phyloP scores from a whole-genome alignment of 1,139 yeast species.

The Scheffersomyces illinoinensis region DNA sequence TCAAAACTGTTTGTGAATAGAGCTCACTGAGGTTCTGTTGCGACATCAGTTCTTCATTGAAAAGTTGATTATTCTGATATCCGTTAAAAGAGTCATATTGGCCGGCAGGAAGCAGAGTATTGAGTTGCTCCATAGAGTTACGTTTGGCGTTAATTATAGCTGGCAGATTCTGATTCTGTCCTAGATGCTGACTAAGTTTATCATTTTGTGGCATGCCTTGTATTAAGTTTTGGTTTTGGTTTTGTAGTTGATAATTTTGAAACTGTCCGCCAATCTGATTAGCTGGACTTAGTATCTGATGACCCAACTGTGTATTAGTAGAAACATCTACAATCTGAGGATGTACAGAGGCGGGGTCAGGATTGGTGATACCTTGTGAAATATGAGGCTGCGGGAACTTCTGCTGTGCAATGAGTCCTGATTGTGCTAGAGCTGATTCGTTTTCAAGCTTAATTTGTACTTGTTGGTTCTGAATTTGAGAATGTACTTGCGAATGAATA shows the following conservation, averaged over 20 bases:
- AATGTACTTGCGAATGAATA: neutral
- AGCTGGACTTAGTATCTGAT: too few species aligned
- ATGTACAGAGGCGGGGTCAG: neutral
- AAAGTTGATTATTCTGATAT: neutral
- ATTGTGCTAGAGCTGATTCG: neutral
- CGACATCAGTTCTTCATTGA: neutral
- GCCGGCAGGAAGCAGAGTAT: neutral
- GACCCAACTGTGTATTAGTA: neutral
- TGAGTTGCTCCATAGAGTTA: neutral
- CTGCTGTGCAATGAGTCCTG: neutral
- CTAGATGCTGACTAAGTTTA: neutral
- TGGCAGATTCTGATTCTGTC: neutral
- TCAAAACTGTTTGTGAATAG: neutral
- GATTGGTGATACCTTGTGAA: neutral
- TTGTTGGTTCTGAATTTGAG: neutral
- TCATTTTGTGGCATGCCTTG: neutral
- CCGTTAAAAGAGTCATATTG: neutral
- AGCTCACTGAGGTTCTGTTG: neutral
- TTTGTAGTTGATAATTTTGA: neutral
- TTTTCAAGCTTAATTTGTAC: neutral
- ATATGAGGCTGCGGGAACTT: neutral
- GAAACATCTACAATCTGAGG: neutral
- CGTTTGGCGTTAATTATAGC: neutral
- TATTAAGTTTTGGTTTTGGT: neutral
- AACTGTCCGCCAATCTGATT: neutral